phyloP scores from a whole-genome alignment of 2,329 filamentous ascomycete genomes.

The Arthrobotrys pseudoclavata region DNA sequence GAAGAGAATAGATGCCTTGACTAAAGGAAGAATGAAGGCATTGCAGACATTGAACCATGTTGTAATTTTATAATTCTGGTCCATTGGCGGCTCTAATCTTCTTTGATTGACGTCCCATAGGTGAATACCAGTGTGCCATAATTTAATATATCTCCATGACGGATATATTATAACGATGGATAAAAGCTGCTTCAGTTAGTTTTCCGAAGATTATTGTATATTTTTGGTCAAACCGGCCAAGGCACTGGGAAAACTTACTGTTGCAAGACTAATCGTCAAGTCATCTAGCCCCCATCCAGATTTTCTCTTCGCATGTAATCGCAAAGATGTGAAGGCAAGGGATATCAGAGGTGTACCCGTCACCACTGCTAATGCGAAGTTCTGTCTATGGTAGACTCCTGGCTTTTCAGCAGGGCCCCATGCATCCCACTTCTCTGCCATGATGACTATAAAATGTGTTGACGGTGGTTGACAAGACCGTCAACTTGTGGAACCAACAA shows the following conservation, averaged over 20 bases:
- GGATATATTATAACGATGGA: constrained; percentile 65
- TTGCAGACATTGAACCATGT: constrained; percentile 67
- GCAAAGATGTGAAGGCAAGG: constrained; percentile 38
- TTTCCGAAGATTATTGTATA: background rate
- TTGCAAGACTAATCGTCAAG: constrained; percentile 66
- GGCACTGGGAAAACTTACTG: constrained; percentile 51
- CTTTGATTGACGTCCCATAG: constrained; percentile 53
- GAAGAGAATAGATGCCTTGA: constrained; percentile 67
- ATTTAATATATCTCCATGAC: constrained; percentile 48
- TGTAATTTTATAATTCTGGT: constrained; percentile 65
- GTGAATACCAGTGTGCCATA: constrained; percentile 56
- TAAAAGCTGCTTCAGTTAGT: constrained; percentile 65
- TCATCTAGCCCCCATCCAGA: constrained; percentile 64
- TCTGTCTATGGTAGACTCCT: constrained; percentile 51
- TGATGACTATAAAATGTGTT: constrained; percentile 44
- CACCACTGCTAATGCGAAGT: constrained; percentile 42
- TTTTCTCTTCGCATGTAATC: constrained; percentile 52
- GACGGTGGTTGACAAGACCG: constrained; percentile 18
- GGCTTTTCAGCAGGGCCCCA: constrained; percentile 39
- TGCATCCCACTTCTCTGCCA: constrained; percentile 51
- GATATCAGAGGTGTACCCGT: constrained; percentile 44
- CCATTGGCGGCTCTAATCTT: constrained; percentile 37
- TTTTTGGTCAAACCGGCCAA: background rate
- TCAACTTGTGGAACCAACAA: constrained; percentile 14
- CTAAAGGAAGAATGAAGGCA: constrained; percentile 66